These are phyloP conservation scores for Leccinum olivaceopallidum DNA, from an alignment of 768 basidiomycete species.

Conservation along the genomic window DNA sequence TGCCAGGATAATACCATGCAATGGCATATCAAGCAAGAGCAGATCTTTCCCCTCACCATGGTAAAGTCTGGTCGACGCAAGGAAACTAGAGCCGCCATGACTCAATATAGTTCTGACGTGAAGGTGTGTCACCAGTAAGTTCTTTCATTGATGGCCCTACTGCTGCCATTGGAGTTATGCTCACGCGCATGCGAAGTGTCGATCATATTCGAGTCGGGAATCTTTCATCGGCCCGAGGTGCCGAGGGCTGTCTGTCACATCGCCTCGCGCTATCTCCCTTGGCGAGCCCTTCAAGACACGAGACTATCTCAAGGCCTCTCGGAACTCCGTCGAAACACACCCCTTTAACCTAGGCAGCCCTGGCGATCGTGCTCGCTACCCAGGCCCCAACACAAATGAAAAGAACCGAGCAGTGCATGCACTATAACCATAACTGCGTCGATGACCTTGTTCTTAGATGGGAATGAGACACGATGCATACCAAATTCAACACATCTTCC, in stretches of 20 bases:
- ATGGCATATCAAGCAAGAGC: neutral
- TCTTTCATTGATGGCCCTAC: neutral
- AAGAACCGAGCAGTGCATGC: neutral
- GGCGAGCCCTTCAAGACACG: neutral
- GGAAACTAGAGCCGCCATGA: neutral
- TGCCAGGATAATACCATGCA: neutral
- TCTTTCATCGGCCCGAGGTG: neutral
- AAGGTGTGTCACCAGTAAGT: neutral
- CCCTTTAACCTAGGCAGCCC: neutral
- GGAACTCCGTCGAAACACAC: neutral
- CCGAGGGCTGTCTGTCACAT: neutral
- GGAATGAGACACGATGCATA: neutral
- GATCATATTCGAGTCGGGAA: neutral
- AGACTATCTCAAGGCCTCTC: neutral
- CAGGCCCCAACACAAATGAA: neutral
- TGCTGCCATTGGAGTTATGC: neutral
- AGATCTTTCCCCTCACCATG: neutral
- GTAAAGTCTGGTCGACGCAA: neutral
- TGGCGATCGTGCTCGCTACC: neutral
- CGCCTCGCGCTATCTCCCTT: neutral
- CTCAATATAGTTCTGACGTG: neutral
- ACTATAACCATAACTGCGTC: neutral
- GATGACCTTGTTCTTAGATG: neutral
- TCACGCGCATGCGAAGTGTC: neutral
- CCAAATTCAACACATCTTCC: neutral